phyloP scores from a whole-genome alignment of 2,329 filamentous ascomycete species.

The Drechmeria coniospora region DNA sequence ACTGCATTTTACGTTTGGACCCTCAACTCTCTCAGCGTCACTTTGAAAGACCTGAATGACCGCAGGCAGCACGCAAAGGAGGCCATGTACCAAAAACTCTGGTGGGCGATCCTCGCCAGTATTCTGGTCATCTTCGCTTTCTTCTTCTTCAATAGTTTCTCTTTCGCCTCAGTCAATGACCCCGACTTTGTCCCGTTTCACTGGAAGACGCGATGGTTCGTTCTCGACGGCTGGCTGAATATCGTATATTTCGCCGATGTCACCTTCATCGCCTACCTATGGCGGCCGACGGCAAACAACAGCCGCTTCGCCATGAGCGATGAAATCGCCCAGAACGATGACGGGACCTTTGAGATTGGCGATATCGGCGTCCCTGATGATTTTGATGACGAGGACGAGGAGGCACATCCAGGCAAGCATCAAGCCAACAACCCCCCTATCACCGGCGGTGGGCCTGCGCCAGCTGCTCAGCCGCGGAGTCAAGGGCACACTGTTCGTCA shows the following conservation, averaged over 20 bases:
- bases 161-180: conserved; percentile 71
- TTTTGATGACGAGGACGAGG: conserved; percentile 39
- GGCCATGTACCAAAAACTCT: conserved; percentile 92
- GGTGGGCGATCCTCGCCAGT: conserved; percentile 90
- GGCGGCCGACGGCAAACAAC: conserved; percentile 94
- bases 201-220: conserved; percentile 96
- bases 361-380: conserved; percentile 67
- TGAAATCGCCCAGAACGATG: conserved; percentile 95
- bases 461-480: conserved; percentile 8
- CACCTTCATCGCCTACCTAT: conserved; percentile 83
- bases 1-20: conserved; percentile 99
- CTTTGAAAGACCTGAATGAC: conserved; percentile 89
- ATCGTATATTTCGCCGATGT: conserved; percentile 92
- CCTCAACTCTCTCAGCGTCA: conserved; percentile 82
- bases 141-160: conserved; percentile 97
- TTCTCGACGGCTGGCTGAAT: conserved; percentile 94
- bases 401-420: conserved; percentile 30
- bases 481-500: conserved; percentile 25
- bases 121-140: conserved; percentile 95
- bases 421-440: conserved; percentile 9
- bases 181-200: conserved; percentile 89
- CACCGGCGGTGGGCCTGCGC: conserved; percentile 11
- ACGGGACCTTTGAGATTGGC: conserved; percentile 85
- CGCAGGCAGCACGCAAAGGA: conserved; percentile 90
- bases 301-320: conserved; percentile 97